phyloP scores from a whole-genome alignment of 192 early-diverging fungal genomes.

The Backusella parvicylindrica region DNA sequence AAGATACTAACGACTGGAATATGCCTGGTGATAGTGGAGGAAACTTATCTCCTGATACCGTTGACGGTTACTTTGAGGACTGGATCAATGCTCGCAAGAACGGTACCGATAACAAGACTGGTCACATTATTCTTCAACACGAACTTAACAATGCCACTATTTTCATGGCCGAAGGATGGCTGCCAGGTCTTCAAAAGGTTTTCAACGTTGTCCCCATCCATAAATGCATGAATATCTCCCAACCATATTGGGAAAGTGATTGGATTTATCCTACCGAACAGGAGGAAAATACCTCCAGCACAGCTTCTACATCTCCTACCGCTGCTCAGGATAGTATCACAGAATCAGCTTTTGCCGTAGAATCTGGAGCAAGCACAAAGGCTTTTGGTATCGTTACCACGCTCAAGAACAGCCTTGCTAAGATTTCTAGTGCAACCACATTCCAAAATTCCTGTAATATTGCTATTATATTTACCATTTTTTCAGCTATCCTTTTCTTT shows the following conservation, averaged over 20 bases:
- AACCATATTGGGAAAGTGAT: constrained; percentile 38
- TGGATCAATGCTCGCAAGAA: constrained; percentile 23
- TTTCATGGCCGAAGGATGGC: constrained; percentile 38
- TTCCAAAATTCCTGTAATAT: neutral
- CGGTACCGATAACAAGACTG: constrained; percentile 13
- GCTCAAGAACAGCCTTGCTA: neutral
- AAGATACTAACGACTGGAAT: constrained; percentile 35
- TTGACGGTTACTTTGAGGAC: constrained; percentile 29
- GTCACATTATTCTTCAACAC: constrained; percentile 40
- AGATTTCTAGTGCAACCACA: neutral
- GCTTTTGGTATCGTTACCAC: neutral
- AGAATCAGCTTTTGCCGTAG: neutral
- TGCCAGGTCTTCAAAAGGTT: constrained; percentile 33
- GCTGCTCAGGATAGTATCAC: neutral
- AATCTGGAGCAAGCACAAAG: neutral
- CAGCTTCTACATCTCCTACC: neutral
- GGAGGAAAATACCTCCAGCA: neutral
- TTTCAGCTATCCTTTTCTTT: neutral
- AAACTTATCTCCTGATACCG: constrained; percentile 11
- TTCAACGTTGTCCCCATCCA: constrained; percentile 35
- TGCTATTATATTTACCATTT: neutral
- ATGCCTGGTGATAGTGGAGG: constrained; percentile 24
- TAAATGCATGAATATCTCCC: constrained; percentile 32
- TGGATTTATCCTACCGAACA: constrained; percentile 31
- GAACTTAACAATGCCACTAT: constrained; percentile 41